A percentile compares a stretch with the other conserved stretches of the same genome.
Conservation (phyloP, 2,329 filamentous ascomycete genomes). For the Leptographium lundbergii region DNA sequence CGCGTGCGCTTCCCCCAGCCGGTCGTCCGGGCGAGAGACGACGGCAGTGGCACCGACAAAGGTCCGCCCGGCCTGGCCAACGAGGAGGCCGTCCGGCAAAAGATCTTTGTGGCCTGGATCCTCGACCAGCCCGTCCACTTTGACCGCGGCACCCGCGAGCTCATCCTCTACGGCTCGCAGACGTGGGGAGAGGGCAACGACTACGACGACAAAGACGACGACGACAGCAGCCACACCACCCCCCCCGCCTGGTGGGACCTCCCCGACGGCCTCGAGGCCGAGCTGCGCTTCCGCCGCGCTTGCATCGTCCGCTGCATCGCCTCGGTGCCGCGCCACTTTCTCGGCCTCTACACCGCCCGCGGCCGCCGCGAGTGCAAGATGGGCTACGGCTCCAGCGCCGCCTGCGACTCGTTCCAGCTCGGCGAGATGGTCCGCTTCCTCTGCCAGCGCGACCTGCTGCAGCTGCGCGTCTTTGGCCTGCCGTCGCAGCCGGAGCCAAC, state of each 20-base stretch:
- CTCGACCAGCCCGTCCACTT: constrained; percentile 50
- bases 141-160: constrained; percentile 47
- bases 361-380: constrained; percentile 49
- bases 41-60: constrained; percentile 16
- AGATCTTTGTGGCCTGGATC: constrained; percentile 52
- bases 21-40: not conserved
- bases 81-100: constrained; percentile 58
- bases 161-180: constrained; percentile 53
- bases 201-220: constrained; percentile 18
- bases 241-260: constrained; percentile 58
- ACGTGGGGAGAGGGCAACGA: constrained; percentile 35
- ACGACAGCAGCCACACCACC: constrained; percentile 18
- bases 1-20: constrained; percentile 36
- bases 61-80: constrained; percentile 19
- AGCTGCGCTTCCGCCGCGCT: constrained; percentile 52
- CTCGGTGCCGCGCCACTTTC: constrained; percentile 56
- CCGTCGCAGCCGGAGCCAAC: not conserved
- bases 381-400: constrained; percentile 58
- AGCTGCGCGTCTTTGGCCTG: constrained; percentile 41
- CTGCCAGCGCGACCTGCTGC: constrained; percentile 44
- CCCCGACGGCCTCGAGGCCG: constrained; percentile 52
- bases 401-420: constrained; percentile 68
- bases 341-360: constrained; percentile 55
- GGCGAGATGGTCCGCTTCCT: constrained; percentile 68
- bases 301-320: constrained; percentile 57